Conservation (phyloP, 495 filamentous ascomycete species). For the Penicillium paradoxum region DNA sequence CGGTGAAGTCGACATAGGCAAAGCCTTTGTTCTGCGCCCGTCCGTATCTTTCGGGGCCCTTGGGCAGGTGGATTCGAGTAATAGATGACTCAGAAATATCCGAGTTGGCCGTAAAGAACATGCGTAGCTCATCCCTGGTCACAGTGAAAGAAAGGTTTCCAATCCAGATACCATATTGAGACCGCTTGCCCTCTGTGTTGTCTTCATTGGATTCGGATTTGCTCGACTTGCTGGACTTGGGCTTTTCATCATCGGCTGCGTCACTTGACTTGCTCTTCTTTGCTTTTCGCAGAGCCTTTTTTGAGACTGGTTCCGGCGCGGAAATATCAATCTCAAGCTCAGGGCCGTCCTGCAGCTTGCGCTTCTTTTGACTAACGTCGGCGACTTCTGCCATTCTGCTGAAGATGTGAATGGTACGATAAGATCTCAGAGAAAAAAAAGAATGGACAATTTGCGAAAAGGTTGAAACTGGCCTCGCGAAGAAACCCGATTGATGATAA, state of each 20-base stretch:
- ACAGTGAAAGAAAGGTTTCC: slow-evolving; percentile 84
- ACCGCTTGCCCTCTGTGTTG: slow-evolving; percentile 51
- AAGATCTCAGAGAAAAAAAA: slow-evolving; percentile 7
- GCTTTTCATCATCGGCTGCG: slow-evolving; percentile 28
- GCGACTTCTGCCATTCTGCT: slow-evolving; percentile 28
- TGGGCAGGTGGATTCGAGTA: slow-evolving; percentile 78
- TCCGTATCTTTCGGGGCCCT: slow-evolving; percentile 37
- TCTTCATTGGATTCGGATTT: slow-evolving; percentile 24
- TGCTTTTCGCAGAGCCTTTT: slow-evolving; percentile 75
- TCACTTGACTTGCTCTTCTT: slow-evolving; percentile 60
- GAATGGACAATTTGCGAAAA: not conserved
- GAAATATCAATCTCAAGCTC: slow-evolving; percentile 87
- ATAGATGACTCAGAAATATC: slow-evolving; percentile 62
- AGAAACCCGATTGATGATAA: slow-evolving; percentile 6
- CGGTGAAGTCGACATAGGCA: slow-evolving; percentile 89
- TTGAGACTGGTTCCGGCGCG: slow-evolving; percentile 87
- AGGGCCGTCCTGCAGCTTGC: slow-evolving; percentile 52
- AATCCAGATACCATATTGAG: slow-evolving; percentile 86
- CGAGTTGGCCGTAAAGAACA: slow-evolving; percentile 69
- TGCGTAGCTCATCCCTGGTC: slow-evolving; percentile 64
- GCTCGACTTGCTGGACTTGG: slow-evolving; percentile 20
- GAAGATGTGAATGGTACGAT: slow-evolving; percentile 1
- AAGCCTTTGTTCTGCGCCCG: slow-evolving; percentile 77
- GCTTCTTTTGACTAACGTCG: slow-evolving; percentile 57
- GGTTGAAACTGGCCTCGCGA: not conserved